Base-by-base conservation (phyloP, 2,329 filamentous ascomycete species). In the Aspergillus tanneri region DNA sequence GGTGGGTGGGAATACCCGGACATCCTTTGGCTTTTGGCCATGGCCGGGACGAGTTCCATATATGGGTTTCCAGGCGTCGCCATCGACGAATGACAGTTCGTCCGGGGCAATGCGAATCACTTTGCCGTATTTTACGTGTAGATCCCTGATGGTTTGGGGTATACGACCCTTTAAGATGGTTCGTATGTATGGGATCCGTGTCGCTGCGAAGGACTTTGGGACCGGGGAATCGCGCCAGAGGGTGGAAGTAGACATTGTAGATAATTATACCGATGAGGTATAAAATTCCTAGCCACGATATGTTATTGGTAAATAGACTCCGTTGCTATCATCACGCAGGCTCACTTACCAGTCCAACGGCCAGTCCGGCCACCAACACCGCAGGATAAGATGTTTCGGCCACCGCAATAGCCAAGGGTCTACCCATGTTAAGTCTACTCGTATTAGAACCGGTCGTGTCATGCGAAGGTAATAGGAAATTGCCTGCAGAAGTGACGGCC, bases 141-240 rank as follows among this genome's bases (percentile, higher is more conserved):
- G 40, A 6, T 56, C 38, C 3, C 56, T 40, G n/a, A 63, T 52
- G 5, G 59, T 48, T 12, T 57, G 56, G 12, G 53, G 49, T 5
- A 65, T 52, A 2, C 52, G 56, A 6, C 60, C 61, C 1, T 36
- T 44, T 11, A 45, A 36, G 30, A 88, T 88, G 16, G 81, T 83
- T 60, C 88, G 85, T 1, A 88, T 75, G 53, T 88, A 88, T 41
- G 80, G 78, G 41, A 88, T 79, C 35, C 86, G 76, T 0, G 27
- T 40, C 8, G 27, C 36, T 5, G 47, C 42, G 5, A 30, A 38
- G 6, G 37, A 50, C 7, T 51, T n/a, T 44, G 2, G 61, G 56
- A 8, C 61, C 61, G 4, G 60, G 59, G 32, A 58, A 60, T 18
- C 46, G 53, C n/a, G 47, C 46, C 1, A 64, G 49, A 7, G 61